A percentile compares a stretch with the other conserved stretches of the same genome.
These are phyloP conservation scores for Podaxis pistillaris DNA, from an alignment of 768 basidiomycete genomes.

Conservation along the genomic window DNA sequence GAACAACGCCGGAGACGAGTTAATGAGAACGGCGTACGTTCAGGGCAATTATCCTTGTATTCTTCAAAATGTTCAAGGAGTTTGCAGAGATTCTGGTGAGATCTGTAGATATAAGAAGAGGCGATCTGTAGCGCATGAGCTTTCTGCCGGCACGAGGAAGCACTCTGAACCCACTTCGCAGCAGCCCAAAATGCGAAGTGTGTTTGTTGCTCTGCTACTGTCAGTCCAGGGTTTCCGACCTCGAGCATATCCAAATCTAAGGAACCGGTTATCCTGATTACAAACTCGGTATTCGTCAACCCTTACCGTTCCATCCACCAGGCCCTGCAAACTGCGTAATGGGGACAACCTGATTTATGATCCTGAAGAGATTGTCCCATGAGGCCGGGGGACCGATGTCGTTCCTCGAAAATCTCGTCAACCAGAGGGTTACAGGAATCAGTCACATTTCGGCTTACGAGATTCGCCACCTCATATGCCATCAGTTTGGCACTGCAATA, in stretches of 20 bases:
- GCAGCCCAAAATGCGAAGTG: conserved; percentile 57
- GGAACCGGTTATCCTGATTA: not conserved
- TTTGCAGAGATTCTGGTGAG: conserved; percentile 31
- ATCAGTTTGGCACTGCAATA: not conserved
- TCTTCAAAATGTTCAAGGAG: conserved; percentile 38
- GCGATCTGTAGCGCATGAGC: conserved; percentile 27
- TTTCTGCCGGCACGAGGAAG: not conserved
- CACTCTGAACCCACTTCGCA: conserved; percentile 32
- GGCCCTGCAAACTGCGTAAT: conserved; percentile 46
- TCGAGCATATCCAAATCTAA: conserved; percentile 53
- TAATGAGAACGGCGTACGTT: conserved; percentile 30
- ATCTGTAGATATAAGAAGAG: conserved; percentile 45
- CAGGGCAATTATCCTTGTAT: conserved; percentile 40
- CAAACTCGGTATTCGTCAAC: not conserved
- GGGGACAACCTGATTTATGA: conserved; percentile 52
- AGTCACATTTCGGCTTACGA: conserved; percentile 29
- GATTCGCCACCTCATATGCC: conserved; percentile 37
- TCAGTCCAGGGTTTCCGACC: conserved; percentile 47
- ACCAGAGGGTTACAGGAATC: not conserved
- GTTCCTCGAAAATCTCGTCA: conserved; percentile 29
- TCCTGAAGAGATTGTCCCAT: conserved; percentile 47
- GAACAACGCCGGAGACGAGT: not conserved
- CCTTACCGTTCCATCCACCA: conserved; percentile 40
- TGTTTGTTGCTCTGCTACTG: conserved; percentile 39
- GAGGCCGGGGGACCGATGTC: conserved; percentile 46